phyloP scores from a whole-genome alignment of 2,329 filamentous ascomycete genomes.

The Colletotrichum viniferum region DNA sequence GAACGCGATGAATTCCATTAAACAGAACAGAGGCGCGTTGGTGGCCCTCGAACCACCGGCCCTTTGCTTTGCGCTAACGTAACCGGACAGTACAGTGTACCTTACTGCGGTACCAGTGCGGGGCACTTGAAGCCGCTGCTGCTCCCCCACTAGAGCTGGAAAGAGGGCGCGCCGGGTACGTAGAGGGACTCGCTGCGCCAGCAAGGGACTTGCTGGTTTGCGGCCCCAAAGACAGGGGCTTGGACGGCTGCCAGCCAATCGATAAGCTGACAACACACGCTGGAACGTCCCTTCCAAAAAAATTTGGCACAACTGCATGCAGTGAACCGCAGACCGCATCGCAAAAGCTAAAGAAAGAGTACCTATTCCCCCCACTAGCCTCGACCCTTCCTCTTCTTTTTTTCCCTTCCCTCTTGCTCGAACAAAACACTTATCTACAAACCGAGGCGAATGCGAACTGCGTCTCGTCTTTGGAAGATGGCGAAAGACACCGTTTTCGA shows the following conservation, averaged over 20 bases:
- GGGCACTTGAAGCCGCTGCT: not conserved
- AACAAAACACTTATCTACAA: not conserved
- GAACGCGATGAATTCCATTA: conserved; percentile 15
- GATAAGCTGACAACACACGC: conserved; percentile 19
- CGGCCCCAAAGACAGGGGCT: not conserved
- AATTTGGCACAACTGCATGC: conserved; percentile 15
- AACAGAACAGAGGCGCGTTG: not conserved
- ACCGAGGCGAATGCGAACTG: conserved; percentile 33
- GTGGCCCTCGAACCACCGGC: not conserved
- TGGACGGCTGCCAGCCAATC: not conserved
- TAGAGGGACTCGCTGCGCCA: not conserved
- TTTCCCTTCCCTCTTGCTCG: not conserved
- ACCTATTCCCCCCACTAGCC: not conserved
- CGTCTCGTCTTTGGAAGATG: conserved; percentile 49
- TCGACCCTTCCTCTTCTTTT: not conserved
- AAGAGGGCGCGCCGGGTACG: not conserved
- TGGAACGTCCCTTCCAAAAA: conserved; percentile 14
- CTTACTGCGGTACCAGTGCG: not conserved
- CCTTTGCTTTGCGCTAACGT: not conserved
- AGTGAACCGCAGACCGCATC: conserved; percentile 9
- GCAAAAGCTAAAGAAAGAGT: conserved; percentile 15
- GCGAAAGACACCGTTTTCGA: conserved; percentile 57
- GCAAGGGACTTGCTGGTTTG: conserved; percentile 9
- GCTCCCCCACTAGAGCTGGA: conserved; percentile 8
- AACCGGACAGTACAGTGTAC: not conserved